Evolutionary conservation across 768 basidiomycete species (phyloP).

Genomic region (Mycena sanguinolenta): DNA sequence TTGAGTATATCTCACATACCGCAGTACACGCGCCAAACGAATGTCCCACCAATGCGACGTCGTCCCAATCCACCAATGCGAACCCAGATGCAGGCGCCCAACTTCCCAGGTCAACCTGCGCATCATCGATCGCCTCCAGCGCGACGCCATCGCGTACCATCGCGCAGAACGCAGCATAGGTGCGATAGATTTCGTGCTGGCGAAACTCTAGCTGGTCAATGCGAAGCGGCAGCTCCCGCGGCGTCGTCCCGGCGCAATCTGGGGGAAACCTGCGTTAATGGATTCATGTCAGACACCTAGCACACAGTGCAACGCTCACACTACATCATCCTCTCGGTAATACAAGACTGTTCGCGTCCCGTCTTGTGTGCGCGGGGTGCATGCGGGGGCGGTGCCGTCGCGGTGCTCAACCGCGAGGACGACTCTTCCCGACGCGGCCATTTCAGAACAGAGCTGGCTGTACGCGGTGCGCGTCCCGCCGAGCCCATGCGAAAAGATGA

Average conservation of each 20-base stretch:
- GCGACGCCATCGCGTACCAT: constrained; percentile 59
- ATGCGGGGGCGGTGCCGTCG: constrained; percentile 80
- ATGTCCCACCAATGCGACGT: constrained; percentile 59
- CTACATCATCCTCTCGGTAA: constrained; percentile 67
- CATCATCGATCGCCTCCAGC: constrained; percentile 55
- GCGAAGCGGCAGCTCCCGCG: constrained; percentile 62
- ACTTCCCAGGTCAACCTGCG: constrained; percentile 51
- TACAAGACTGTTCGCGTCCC: constrained; percentile 60
- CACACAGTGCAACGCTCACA: constrained; percentile 51
- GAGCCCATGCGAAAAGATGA: constrained; percentile 89
- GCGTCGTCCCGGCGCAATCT: constrained; percentile 27
- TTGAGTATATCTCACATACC: constrained; percentile 44
- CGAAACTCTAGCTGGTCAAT: constrained; percentile 80
- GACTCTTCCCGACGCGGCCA: constrained; percentile 85
- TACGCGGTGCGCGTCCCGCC: constrained; percentile 81
- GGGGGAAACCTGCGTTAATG: constrained; percentile 24
- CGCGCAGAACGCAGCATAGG: constrained; percentile 69
- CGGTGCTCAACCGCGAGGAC: constrained; percentile 88
- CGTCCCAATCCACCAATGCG: constrained; percentile 48
- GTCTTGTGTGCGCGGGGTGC: constrained; percentile 51
- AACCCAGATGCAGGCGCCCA: constrained; percentile 51
- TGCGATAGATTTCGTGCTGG: constrained; percentile 74
- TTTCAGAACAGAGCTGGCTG: constrained; percentile 77
- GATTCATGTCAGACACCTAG: constrained; percentile 14
- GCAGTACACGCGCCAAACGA: constrained; percentile 64